These are phyloP conservation scores for Boletus rubropictus DNA, from an alignment of 768 basidiomycete genomes.

Conservation along the genomic window DNA sequence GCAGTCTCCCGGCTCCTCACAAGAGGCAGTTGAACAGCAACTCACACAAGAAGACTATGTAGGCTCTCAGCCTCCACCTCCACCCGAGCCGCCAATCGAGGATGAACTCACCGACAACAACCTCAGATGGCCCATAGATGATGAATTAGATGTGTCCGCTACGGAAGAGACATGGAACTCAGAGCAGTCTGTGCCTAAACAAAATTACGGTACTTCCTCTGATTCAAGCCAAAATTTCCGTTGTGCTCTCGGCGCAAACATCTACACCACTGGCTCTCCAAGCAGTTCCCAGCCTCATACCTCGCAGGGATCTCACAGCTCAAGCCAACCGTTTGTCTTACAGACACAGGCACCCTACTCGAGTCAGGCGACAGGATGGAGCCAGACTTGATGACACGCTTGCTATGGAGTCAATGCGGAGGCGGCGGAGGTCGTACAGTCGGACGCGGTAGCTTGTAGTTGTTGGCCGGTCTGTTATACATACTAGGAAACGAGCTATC, in stretches of 20 bases:
- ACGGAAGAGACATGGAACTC: neutral
- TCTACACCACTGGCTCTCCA: neutral
- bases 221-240: conserved; percentile 9
- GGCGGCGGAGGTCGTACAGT: neutral
- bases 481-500: neutral
- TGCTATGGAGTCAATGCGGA: neutral
- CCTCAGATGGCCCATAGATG: conserved; percentile 27
- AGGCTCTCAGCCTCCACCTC: conserved; percentile 3
- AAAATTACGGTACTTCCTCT: neutral
- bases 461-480: conserved; percentile 11
- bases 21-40: conserved; percentile 43
- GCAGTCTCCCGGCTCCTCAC: conserved; percentile 33
- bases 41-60: conserved; percentile 38
- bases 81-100: conserved; percentile 2
- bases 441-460: neutral
- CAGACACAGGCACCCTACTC: conserved; percentile 53
- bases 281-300: neutral
- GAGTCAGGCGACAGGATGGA: conserved; percentile 35
- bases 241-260: conserved; percentile 7
- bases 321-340: conserved; percentile 32
- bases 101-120: conserved; percentile 13
- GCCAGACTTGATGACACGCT: conserved; percentile 25
- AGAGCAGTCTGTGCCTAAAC: neutral
- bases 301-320: conserved; percentile 16
- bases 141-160: conserved; percentile 7